These are phyloP conservation scores for Tuber umbilicatum DNA, from an alignment of 495 filamentous ascomycete species.

Conservation along the genomic window DNA sequence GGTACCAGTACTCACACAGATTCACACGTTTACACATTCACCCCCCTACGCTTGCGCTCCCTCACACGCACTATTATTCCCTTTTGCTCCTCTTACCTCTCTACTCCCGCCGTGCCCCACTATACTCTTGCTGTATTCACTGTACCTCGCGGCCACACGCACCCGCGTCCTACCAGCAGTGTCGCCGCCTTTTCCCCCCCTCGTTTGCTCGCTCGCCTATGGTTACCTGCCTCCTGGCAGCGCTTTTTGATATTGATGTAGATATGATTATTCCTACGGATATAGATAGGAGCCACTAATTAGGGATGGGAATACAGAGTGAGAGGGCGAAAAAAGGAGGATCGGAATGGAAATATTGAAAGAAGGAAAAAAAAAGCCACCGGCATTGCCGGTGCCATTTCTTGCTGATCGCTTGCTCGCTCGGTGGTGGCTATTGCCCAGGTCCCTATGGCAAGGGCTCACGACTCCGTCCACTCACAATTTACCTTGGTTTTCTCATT, in stretches of 20 bases:
- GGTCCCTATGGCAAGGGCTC: background rate
- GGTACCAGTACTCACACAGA: background rate
- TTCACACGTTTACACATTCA: background rate
- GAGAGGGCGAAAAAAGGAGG: background rate
- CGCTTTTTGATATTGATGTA: background rate
- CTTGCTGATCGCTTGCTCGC: background rate
- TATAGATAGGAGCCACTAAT: background rate
- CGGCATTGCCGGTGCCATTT: background rate
- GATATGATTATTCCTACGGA: background rate
- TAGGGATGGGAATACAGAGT: background rate
- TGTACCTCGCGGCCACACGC: slow-evolving; percentile 20
- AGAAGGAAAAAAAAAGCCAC: background rate
- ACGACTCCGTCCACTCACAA: slow-evolving; percentile 3
- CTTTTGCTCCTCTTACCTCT: background rate
- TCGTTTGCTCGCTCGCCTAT: background rate
- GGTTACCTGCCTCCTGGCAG: background rate
- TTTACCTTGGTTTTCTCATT: slow-evolving; percentile 6
- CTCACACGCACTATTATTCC: background rate
- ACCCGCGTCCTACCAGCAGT: slow-evolving; percentile 9
- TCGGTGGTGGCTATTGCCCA: background rate
- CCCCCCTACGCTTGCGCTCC: background rate
- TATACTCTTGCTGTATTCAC: background rate
- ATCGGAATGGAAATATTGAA: background rate
- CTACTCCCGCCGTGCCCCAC: background rate
- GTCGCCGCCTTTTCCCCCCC: slow-evolving; percentile 10